phyloP scores from a whole-genome alignment of 176 grass and related monocot species.

The Juncus inflexus region DNA sequence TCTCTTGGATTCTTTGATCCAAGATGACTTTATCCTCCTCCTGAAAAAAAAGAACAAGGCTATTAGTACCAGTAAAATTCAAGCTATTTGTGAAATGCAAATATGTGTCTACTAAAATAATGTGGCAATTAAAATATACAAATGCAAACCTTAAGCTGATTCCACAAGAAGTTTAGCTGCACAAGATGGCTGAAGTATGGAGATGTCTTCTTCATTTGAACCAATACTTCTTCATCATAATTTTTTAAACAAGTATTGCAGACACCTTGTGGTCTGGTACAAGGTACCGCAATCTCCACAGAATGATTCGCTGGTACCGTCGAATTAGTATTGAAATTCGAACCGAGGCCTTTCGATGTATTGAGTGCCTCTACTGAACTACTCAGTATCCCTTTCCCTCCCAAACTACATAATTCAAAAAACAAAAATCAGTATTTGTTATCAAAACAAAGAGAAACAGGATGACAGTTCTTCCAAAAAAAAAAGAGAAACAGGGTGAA shows the following conservation, averaged over 20 bases:
- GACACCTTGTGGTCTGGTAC: not conserved
- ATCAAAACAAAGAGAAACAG: not conserved
- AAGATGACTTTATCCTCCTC: constrained; percentile 6
- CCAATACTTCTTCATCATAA: constrained; percentile 1
- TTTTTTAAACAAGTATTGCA: not conserved
- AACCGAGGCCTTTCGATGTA: constrained; percentile 6
- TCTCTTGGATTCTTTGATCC: constrained; percentile 6
- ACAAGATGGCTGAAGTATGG: too few species aligned
- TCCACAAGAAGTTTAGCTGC: too few species aligned
- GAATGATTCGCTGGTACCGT: constrained; percentile 7
- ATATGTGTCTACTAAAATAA: too few species aligned
- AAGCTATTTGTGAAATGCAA: too few species aligned
- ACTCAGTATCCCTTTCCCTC: constrained; percentile 42
- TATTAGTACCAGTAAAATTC: too few species aligned
- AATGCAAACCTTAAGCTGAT: too few species aligned
- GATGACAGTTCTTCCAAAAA: not conserved
- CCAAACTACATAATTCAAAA: constrained; percentile 31
- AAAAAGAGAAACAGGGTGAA: not conserved
- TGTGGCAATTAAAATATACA: too few species aligned
- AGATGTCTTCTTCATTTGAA: too few species aligned
- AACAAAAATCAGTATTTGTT: not conserved
- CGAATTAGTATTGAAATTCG: not conserved
- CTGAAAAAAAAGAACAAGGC: not conserved
- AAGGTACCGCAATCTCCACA: not conserved
- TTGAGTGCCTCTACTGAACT: constrained; percentile 56